phyloP scores from a whole-genome alignment of 306 rosid genomes.

The Acacia melanoxylon region DNA sequence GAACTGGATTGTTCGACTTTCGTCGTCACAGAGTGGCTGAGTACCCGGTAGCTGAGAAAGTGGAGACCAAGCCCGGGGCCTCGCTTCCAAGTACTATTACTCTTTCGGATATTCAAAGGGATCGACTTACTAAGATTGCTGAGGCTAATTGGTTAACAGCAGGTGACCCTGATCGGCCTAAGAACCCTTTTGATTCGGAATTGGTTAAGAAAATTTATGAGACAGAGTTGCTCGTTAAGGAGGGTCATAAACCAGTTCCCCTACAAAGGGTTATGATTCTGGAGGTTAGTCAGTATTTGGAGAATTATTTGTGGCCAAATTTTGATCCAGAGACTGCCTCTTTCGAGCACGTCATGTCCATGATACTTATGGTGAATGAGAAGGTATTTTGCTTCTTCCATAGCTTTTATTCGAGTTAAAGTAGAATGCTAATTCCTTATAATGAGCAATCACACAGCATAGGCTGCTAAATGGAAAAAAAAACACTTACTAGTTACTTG shows the following conservation, averaged over 20 bases:
- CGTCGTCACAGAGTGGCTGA: conserved; percentile 95
- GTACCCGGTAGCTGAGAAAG: conserved; percentile 63
- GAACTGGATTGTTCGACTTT: conserved; percentile 82
- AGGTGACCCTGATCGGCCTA: conserved; percentile 36
- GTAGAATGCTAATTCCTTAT: background rate
- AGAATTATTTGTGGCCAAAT: conserved; percentile 86
- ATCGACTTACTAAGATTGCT: conserved; percentile 87
- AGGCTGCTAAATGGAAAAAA: background rate
- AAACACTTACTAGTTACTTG: background rate
- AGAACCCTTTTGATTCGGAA: conserved; percentile 62
- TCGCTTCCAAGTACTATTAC: conserved; percentile 69
- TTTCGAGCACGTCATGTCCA: conserved; percentile 93
- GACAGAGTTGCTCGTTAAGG: conserved; percentile 64
- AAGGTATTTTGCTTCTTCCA: conserved; percentile 51
- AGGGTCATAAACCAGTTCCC: conserved; percentile 79
- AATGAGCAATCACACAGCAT: background rate
- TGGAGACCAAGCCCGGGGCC: conserved; percentile 58
- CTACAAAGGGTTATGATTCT: conserved; percentile 91
- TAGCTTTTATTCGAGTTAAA: background rate
- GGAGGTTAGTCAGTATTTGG: conserved; percentile 94
- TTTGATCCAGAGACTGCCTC: conserved; percentile 66
- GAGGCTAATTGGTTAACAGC: conserved; percentile 68
- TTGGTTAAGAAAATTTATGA: conserved; percentile 73
- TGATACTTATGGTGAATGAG: conserved; percentile 89
- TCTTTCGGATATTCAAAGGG: conserved; percentile 83